Evolutionary conservation across 2,329 filamentous ascomycete species (phyloP), one percentile per base, ranked within the genome.

Genomic region (Coniella vitis): DNA sequence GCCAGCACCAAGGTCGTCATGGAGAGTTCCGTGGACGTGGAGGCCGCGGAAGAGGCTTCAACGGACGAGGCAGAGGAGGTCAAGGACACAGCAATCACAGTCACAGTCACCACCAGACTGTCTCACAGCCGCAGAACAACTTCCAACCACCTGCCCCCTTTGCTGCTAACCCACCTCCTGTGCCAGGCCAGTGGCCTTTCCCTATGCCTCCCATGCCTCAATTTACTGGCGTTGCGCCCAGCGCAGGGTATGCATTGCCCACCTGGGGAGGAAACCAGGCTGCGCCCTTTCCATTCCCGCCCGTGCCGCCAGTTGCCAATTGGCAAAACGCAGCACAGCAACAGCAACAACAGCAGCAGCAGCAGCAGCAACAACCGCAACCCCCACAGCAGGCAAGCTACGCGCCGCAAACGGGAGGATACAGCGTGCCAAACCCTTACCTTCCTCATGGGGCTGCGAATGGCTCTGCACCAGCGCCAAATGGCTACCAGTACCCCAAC

Each of bases 11-110:
- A 12, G 68, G 72, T 8, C 65, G 69, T 14, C 67, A 73, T 25
- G 68, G 71, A n/a, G 69, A 72, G 38, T 65, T 62, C 45, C 66
- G 75, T 55, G 76, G 76, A 36, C 66, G 72, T 50, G 71, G 71
- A 20, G 63, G 65, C 3, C 56, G 65, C 8, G 62, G 64, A 3
- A 62, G 68, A 4, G 62, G 67, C 13, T 67, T 67, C 37, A 65
- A 69, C 20, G 67, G 68, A 7, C 63, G 68, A 37, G 61, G 68
- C 17, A 69, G 71, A 46, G 58, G 61, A 25, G 60, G 63, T 20
- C 58, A 61, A 9, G 56, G 58, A 67, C 70, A 36, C 64, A 65
- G 5, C 63, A 65, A 34, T 39, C 55, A 29, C 25, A 29, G 35
- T 16, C 45, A 41, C 63, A 65, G 34, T 39, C 55, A 29, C 25